These are phyloP conservation scores for Monilinia fructicola DNA, from an alignment of 2,329 filamentous ascomycete genomes.

Conservation along the genomic window DNA sequence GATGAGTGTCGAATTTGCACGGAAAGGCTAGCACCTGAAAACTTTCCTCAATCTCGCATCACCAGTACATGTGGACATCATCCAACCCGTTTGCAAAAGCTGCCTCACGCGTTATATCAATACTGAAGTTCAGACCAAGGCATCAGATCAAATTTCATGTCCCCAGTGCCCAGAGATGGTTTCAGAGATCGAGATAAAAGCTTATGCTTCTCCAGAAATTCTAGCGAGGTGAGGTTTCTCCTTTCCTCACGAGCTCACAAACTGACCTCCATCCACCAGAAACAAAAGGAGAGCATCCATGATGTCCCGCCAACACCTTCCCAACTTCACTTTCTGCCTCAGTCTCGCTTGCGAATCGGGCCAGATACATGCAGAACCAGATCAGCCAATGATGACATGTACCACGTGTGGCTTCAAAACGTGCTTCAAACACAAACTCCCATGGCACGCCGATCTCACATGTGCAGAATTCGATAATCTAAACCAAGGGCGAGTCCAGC, in stretches of 20 bases:
- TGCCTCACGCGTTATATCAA: conserved; percentile 2
- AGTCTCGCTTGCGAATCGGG: background rate
- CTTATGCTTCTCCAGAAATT: conserved; percentile 10
- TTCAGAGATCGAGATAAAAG: conserved; percentile 10
- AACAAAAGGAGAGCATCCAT: background rate
- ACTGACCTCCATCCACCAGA: background rate
- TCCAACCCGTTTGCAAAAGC: background rate
- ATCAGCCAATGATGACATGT: conserved; percentile 14
- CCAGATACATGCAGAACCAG: background rate
- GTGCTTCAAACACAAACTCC: conserved; percentile 11
- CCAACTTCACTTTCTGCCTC: conserved; percentile 6
- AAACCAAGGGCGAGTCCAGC: background rate
- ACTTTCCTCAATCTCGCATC: conserved; percentile 11
- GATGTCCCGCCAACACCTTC: conserved; percentile 1
- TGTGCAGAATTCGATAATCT: conserved; percentile 1
- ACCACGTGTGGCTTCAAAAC: conserved; percentile 8
- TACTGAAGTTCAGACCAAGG: background rate
- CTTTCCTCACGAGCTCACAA: background rate
- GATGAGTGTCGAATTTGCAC: background rate
- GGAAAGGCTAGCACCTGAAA: background rate
- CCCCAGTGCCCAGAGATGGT: conserved; percentile 4
- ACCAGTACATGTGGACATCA: conserved; percentile 4
- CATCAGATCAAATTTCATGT: conserved; percentile 1
- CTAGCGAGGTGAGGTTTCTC: background rate
- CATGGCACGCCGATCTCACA: conserved; percentile 13